Percentiles rank a stretch among this genome's conserved stretches.
Evolutionary conservation across 192 early-diverging fungal species (phyloP).

Genomic region (Coemansia sp.): DNA sequence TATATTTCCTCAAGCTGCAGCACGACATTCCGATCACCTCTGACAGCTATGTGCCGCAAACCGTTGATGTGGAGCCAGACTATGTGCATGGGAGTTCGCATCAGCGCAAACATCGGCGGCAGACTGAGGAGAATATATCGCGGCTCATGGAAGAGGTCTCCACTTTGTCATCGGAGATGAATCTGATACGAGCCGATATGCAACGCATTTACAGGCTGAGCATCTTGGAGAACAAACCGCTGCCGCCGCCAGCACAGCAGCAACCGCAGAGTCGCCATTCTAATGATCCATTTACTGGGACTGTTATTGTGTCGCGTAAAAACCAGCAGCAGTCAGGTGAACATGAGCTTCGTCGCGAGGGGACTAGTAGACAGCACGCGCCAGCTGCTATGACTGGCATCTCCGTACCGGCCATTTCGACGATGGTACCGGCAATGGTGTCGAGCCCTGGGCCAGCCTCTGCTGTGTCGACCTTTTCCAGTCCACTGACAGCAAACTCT

Average conservation of each 20-base stretch:
- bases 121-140: constrained; percentile 45
- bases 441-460: constrained; percentile 39
- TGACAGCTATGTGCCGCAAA: constrained; percentile 85
- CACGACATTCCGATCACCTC: constrained; percentile 78
- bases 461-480: constrained; percentile 11
- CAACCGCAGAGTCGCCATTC: constrained; percentile 9
- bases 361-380: constrained; percentile 16
- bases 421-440: constrained; percentile 27
- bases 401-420: constrained; percentile 14
- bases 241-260: constrained; percentile 39
- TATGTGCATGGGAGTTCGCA: constrained; percentile 43
- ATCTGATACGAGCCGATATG: constrained; percentile 46
- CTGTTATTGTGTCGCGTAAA: constrained; percentile 32
- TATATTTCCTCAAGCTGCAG: constrained; percentile 82
- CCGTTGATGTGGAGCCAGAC: constrained; percentile 56
- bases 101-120: constrained; percentile 51
- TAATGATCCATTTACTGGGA: constrained; percentile 40
- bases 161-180: constrained; percentile 43
- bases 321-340: constrained; percentile 23
- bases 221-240: constrained; percentile 54
- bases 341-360: constrained; percentile 35
- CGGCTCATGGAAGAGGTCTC: constrained; percentile 52
- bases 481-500: background rate
- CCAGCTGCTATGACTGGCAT: constrained; percentile 15
- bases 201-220: constrained; percentile 54